Conservation (phyloP, 2,329 filamentous ascomycete genomes). For the Pezicula rhizophila region DNA sequence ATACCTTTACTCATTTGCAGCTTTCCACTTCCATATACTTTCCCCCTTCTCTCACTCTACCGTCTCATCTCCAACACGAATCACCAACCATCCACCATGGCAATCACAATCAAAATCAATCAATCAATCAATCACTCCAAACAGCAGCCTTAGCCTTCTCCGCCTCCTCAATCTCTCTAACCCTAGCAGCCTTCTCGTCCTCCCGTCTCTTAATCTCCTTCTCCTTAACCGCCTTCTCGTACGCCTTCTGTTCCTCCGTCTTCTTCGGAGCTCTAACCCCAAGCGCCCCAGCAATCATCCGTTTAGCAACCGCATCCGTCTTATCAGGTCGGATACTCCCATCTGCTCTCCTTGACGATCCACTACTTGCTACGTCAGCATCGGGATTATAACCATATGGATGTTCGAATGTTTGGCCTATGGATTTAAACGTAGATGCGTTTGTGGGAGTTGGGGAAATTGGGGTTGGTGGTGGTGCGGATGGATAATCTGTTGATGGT, state of each 20-base stretch:
- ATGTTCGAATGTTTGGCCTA: conserved; percentile 10
- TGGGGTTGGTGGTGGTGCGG: conserved; percentile 62
- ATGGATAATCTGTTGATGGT: conserved; percentile 28
- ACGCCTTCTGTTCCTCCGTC: conserved; percentile 84
- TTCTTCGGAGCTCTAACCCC: conserved; percentile 74
- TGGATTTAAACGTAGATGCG: not conserved
- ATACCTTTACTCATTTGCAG: conserved; percentile 7
- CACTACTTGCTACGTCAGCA: not conserved
- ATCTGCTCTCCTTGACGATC: too few relatives aligned
- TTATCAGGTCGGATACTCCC: conserved; percentile 60
- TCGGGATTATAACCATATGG: conserved; percentile 18
- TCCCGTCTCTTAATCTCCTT: conserved; percentile 76
- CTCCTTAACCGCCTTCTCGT: conserved; percentile 75
- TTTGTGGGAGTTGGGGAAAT: conserved; percentile 40
- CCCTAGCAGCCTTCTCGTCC: conserved; percentile 60
- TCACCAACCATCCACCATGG: too few relatives aligned
- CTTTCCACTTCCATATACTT: not conserved
- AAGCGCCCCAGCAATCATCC: conserved; percentile 84
- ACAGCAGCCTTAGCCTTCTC: conserved; percentile 77
- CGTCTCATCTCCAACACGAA: too few relatives aligned
- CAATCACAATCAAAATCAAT: not conserved
- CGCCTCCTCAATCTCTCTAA: conserved; percentile 53
- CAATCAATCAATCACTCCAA: conserved; percentile 62
- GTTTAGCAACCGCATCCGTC: conserved; percentile 82
- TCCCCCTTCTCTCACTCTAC: too few relatives aligned